These are phyloP conservation scores for Diaporthe sp. DNA, from an alignment of 2,329 filamentous ascomycete genomes.

Conservation along the genomic window DNA sequence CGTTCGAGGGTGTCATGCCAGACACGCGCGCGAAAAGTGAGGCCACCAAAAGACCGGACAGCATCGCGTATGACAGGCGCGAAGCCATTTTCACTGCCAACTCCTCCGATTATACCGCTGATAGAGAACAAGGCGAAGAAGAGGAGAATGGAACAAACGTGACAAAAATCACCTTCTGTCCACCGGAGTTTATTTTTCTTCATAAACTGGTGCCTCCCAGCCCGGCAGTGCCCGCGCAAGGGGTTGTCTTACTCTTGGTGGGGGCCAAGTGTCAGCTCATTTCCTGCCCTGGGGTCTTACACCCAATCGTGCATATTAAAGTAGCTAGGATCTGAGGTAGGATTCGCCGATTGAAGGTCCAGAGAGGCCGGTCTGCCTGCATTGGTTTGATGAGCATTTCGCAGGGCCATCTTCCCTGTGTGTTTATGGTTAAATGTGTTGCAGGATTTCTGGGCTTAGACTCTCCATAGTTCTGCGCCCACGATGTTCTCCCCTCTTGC, in stretches of 20 bases:
- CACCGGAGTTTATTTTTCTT: neutral
- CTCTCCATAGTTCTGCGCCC: neutral
- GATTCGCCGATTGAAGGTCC: slow-evolving; percentile 1
- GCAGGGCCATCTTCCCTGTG: neutral
- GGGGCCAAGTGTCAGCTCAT: slow-evolving; percentile 26
- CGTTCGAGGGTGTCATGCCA: slow-evolving; percentile 23
- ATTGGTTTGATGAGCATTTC: slow-evolving; percentile 24
- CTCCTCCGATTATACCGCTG: neutral
- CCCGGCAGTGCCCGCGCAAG: neutral
- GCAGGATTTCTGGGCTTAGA: neutral
- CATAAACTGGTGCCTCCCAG: neutral
- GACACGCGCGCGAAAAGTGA: neutral
- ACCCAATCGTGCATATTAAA: neutral
- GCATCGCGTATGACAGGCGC: neutral
- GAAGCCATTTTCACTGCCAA: neutral
- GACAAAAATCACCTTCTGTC: neutral
- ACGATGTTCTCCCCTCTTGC: neutral
- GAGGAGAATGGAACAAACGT: neutral
- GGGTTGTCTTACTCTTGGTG: slow-evolving; percentile 19
- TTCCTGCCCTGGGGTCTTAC: neutral
- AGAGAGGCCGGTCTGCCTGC: neutral
- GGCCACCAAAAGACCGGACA: neutral
- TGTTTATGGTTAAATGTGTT: neutral
- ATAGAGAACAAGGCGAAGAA: neutral
- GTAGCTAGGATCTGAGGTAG: neutral